A percentile compares a stretch with the other conserved stretches of the same genome.
Conservation (phyloP, 352 stramenopile genomes). For the Globisporangium canariense region DNA sequence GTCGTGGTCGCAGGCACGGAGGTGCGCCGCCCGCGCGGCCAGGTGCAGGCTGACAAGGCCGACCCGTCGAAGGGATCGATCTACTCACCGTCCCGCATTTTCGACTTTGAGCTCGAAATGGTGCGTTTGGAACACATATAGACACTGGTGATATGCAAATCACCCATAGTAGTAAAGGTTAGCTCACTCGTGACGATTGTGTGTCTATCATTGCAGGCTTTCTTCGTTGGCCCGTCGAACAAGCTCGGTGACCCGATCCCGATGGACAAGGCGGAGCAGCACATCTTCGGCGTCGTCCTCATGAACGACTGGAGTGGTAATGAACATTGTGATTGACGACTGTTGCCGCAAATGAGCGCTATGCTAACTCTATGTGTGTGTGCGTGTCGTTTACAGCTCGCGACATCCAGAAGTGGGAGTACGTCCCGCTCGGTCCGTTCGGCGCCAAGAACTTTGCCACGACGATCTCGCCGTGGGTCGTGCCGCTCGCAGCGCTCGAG, state of each 20-base stretch:
- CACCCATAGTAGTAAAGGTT: no score
- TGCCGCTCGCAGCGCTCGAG: conserved; percentile 92
- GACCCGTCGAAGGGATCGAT: conserved; percentile 92
- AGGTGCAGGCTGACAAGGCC: conserved; percentile 89
- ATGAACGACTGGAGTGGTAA: conserved; percentile 98
- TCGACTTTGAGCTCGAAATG: conserved; percentile 98
- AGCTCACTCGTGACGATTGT: no score
- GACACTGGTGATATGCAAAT: not conserved
- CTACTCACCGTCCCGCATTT: conserved; percentile 85
- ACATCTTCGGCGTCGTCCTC: conserved; percentile 97
- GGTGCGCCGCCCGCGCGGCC: conserved; percentile 85
- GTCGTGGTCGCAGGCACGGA: conserved; percentile 86
- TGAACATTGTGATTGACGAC: not conserved
- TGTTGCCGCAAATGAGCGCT: not conserved
- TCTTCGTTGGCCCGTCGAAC: conserved; percentile 92
- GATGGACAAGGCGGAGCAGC: conserved; percentile 89
- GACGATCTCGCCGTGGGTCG: conserved; percentile 96
- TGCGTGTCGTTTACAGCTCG: conserved; percentile 32
- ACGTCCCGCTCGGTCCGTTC: conserved; percentile 96
- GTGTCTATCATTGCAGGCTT: conserved; percentile 42
- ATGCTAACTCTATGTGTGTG: not conserved
- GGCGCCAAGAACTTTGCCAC: conserved; percentile 97
- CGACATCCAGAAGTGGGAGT: conserved; percentile 96
- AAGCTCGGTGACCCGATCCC: conserved; percentile 84
- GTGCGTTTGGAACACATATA: conserved; percentile 15